phyloP scores from a whole-genome alignment of 495 filamentous ascomycete genomes.

The Evernia prunastri region DNA sequence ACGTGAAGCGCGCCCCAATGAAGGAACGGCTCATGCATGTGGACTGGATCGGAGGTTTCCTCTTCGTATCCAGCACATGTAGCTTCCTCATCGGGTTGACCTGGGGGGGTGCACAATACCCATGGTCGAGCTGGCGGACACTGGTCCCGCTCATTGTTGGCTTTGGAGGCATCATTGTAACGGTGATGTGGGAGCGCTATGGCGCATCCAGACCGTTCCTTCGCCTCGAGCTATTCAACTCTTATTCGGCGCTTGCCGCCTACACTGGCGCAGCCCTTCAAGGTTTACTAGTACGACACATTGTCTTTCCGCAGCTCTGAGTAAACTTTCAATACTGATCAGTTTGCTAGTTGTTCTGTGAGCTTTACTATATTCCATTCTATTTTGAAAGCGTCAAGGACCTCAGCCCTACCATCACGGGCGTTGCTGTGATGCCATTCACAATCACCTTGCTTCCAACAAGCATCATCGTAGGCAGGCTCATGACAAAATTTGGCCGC shows the following conservation, averaged over 20 bases:
- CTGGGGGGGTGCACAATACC: neutral
- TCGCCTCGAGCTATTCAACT: conserved; percentile 44
- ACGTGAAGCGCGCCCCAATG: neutral
- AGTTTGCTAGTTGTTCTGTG: conserved; percentile 9
- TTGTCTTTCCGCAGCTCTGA: neutral
- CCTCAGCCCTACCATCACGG: conserved; percentile 39
- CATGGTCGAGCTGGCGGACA: neutral
- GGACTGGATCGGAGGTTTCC: neutral
- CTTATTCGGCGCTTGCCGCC: conserved; percentile 31
- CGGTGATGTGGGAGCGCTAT: conserved; percentile 24
- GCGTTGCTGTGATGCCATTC: conserved; percentile 48
- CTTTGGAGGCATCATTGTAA: neutral
- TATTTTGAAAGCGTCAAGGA: conserved; percentile 47
- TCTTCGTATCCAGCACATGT: neutral
- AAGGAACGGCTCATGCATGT: neutral
- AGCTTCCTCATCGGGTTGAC: neutral
- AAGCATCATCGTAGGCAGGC: conserved; percentile 41
- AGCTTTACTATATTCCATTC: conserved; percentile 47
- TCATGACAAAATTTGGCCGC: conserved; percentile 41
- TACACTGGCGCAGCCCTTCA: conserved; percentile 48
- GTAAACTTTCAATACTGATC: neutral
- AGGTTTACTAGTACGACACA: conserved; percentile 35
- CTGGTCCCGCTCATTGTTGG: neutral
- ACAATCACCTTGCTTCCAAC: conserved; percentile 41
- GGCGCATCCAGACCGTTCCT: conserved; percentile 49